Conservation (phyloP, 1,139 yeast species). For the Blastobotrys elegans region DNA sequence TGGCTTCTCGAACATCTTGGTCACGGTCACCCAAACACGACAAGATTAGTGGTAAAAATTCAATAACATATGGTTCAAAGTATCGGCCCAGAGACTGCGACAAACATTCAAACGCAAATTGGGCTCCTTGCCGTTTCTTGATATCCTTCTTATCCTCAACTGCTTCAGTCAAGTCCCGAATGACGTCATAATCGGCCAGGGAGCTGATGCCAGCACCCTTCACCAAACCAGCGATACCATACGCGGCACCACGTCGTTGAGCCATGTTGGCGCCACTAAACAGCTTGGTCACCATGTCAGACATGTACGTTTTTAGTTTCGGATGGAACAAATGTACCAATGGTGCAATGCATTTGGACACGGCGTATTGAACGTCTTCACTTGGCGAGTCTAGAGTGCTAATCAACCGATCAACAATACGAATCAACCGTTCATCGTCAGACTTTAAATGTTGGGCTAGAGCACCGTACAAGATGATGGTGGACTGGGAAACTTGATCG, state of each 20-base stretch:
- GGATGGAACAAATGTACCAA: slow-evolving; percentile 53
- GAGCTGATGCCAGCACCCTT: slow-evolving; percentile 85
- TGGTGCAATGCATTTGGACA: slow-evolving; percentile 80
- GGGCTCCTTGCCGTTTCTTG: slow-evolving; percentile 79
- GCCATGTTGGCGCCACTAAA: slow-evolving; percentile 46
- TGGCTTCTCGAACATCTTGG: slow-evolving; percentile 84
- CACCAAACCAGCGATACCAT: slow-evolving; percentile 89
- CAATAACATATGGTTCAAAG: slow-evolving; percentile 93
- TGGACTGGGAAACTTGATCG: slow-evolving; percentile 69
- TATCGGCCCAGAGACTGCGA: slow-evolving; percentile 68
- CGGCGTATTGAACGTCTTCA: slow-evolving; percentile 82
- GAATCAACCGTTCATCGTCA: slow-evolving; percentile 57
- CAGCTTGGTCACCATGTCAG: slow-evolving; percentile 53
- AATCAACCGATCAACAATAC: slow-evolving; percentile 63
- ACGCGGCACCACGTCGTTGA: slow-evolving; percentile 87
- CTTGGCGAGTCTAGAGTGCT: slow-evolving; percentile 81
- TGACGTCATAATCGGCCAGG: slow-evolving; percentile 67
- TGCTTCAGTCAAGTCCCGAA: slow-evolving; percentile 74
- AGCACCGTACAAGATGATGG: slow-evolving; percentile 81
- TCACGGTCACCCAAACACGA: slow-evolving; percentile 78
- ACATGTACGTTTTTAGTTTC: slow-evolving; percentile 50
- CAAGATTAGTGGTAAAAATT: slow-evolving; percentile 74
- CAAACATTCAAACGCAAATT: slow-evolving; percentile 78
- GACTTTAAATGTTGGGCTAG: slow-evolving; percentile 73
- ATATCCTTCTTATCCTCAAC: slow-evolving; percentile 81